Conservation (phyloP, 129 eudicot species). For the Apium graveolens region DNA sequence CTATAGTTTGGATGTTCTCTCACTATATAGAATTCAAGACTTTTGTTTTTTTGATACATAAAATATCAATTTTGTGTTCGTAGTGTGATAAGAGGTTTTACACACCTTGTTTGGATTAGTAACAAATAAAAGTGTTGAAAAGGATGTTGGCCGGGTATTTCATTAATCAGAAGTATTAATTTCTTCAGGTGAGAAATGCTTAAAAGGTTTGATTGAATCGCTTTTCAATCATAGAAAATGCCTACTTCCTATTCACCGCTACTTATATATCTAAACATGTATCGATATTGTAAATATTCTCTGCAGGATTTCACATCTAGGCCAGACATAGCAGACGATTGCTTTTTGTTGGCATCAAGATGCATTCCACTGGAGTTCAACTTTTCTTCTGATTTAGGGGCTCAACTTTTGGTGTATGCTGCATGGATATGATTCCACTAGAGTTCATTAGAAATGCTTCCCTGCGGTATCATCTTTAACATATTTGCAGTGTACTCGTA, state of each 20-base stretch:
- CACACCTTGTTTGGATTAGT: neutral
- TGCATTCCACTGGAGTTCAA: no score
- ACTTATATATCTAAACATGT: neutral
- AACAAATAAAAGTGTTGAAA: neutral
- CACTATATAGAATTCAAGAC: neutral
- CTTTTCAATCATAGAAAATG: slow-evolving; percentile 77
- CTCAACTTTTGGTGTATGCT: no score
- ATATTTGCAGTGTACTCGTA: no score
- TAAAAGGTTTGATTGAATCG: slow-evolving; percentile 72
- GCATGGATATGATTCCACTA: no score
- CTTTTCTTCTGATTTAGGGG: no score
- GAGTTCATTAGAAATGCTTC: no score
- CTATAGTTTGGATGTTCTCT: neutral
- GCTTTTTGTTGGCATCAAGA: slow-evolving; percentile 91
- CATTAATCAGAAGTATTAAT: slow-evolving; percentile 4
- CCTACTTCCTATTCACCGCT: slow-evolving; percentile 38
- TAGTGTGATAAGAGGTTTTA: neutral
- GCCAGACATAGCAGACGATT: slow-evolving; percentile 95
- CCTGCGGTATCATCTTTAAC: no score
- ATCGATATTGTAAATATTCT: slow-evolving; percentile 17
- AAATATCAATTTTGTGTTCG: neutral
- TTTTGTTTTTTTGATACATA: neutral
- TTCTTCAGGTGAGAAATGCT: slow-evolving; percentile 84
- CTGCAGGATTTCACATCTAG: slow-evolving; percentile 79
- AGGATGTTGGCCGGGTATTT: neutral